Evolutionary conservation across 31 red algal species (phyloP).

Genomic region (Asparagopsis taxiformis): DNA sequence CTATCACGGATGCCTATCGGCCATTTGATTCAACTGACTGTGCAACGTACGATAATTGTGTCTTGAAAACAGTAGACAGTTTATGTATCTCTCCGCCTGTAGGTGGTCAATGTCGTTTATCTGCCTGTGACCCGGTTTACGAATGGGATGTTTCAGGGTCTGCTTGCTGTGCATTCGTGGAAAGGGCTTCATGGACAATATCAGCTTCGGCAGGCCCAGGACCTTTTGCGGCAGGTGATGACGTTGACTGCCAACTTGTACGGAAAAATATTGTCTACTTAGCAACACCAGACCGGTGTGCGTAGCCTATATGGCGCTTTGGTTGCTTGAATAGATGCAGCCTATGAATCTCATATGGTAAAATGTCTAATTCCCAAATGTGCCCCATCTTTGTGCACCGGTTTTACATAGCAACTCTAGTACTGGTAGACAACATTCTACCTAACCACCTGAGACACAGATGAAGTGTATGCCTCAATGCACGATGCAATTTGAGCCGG

Average conservation of each 20-base stretch:
- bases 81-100: background rate
- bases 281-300: slow-evolving; percentile 4
- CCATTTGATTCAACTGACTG: slow-evolving; percentile 42
- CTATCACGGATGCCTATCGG: slow-evolving; percentile 34
- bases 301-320: background rate
- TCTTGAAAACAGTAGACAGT: slow-evolving; percentile 17
- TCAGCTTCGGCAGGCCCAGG: slow-evolving; percentile 7
- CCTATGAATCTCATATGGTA: background rate
- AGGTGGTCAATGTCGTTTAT: slow-evolving; percentile 23
- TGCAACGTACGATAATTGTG: slow-evolving; percentile 32
- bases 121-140: slow-evolving; percentile 27
- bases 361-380: background rate
- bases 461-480: slow-evolving; percentile 21
- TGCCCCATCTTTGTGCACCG: background rate
- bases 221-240: slow-evolving; percentile 22
- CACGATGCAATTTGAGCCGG: slow-evolving; percentile 14
- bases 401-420: background rate
- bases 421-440: background rate
- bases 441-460: slow-evolving; percentile 16
- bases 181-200: slow-evolving; percentile 30
- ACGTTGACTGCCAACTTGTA: slow-evolving; percentile 28
- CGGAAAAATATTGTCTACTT: slow-evolving; percentile 8
- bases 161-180: slow-evolving; percentile 64
- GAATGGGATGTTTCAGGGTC: slow-evolving; percentile 64
- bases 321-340: background rate